A percentile compares a stretch with the other conserved stretches of the same genome.
Conservation (phyloP, 345 rosid genomes). For the Mangifera indica region DNA sequence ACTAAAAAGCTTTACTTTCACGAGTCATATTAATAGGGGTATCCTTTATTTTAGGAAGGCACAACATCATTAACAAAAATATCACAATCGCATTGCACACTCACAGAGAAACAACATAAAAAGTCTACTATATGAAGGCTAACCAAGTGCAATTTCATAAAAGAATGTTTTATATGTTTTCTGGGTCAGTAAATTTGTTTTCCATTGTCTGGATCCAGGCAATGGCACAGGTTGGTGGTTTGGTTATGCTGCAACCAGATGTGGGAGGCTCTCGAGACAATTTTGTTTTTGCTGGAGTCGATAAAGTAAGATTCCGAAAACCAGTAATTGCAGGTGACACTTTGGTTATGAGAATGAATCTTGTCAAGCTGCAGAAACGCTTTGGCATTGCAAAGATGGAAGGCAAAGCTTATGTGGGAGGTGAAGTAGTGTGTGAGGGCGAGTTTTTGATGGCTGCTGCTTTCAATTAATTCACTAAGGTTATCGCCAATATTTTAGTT, state of each 20-base stretch:
- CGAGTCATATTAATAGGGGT: not conserved
- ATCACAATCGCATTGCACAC: too few relatives aligned
- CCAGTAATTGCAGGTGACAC: conserved; percentile 98
- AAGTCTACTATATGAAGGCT: too few relatives aligned
- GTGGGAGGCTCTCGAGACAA: conserved; percentile 74
- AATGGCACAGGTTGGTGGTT: conserved; percentile 95
- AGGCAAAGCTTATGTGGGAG: conserved; percentile 93
- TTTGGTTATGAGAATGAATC: conserved; percentile 94
- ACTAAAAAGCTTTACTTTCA: not conserved
- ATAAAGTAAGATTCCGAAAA: conserved; percentile 90
- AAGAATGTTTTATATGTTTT: not conserved
- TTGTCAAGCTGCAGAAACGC: conserved; percentile 75
- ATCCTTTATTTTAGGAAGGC: too few relatives aligned
- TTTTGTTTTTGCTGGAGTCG: conserved; percentile 92
- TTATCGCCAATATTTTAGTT: too few relatives aligned
- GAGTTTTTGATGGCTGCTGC: conserved; percentile 93
- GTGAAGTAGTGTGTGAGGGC: conserved; percentile 84
- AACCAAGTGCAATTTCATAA: not conserved
- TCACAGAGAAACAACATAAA: too few relatives aligned
- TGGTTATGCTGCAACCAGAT: conserved; percentile 92
- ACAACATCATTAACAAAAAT: too few relatives aligned
- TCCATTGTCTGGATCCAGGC: conserved; percentile 49
- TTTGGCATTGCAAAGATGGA: conserved; percentile 97
- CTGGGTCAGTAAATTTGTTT: not conserved
- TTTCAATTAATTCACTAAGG: conserved; percentile 36